Conservation (phyloP, 1,284 basidiomycete species). For the Cystobasidium slooffiae region DNA sequence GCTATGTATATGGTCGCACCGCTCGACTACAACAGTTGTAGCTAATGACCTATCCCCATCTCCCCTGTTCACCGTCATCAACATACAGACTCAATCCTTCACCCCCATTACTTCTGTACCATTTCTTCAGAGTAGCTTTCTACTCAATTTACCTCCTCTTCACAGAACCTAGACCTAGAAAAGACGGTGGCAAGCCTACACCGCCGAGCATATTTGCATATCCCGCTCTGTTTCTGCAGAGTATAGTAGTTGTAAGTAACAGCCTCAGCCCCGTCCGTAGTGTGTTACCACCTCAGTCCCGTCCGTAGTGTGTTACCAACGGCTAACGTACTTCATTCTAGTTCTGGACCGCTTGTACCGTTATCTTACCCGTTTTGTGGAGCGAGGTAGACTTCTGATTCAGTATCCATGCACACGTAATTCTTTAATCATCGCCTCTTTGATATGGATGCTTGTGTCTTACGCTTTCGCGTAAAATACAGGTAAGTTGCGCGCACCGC, state of each 20-base stretch:
- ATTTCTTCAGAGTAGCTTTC: slow-evolving; percentile 95
- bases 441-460: not conserved
- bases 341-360: slow-evolving; percentile 85
- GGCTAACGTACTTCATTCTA: too few species aligned
- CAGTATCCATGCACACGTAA: too few species aligned
- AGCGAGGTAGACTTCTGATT: slow-evolving; percentile 65
- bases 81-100: slow-evolving; percentile 66
- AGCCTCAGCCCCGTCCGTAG: too few species aligned
- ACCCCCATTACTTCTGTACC: slow-evolving; percentile 77
- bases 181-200: slow-evolving; percentile 43
- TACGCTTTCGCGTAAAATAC: not conserved
- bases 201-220: slow-evolving; percentile 65
- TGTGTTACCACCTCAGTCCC: too few species aligned
- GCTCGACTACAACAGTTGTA: not conserved
- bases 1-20: slow-evolving; percentile 43
- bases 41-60: not conserved
- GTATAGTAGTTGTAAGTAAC: slow-evolving; percentile 66
- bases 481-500: too few species aligned
- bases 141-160: slow-evolving; percentile 89
- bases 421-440: too few species aligned
- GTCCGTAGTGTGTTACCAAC: too few species aligned
- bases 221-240: slow-evolving; percentile 66
- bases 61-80: not conserved
- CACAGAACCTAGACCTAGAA: slow-evolving; percentile 64
- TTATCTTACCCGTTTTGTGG: slow-evolving; percentile 83